A percentile compares a stretch with the other conserved stretches of the same genome.
These are phyloP conservation scores for Telfairia occidentalis DNA, from an alignment of 331 rosid genomes.

Conservation along the genomic window DNA sequence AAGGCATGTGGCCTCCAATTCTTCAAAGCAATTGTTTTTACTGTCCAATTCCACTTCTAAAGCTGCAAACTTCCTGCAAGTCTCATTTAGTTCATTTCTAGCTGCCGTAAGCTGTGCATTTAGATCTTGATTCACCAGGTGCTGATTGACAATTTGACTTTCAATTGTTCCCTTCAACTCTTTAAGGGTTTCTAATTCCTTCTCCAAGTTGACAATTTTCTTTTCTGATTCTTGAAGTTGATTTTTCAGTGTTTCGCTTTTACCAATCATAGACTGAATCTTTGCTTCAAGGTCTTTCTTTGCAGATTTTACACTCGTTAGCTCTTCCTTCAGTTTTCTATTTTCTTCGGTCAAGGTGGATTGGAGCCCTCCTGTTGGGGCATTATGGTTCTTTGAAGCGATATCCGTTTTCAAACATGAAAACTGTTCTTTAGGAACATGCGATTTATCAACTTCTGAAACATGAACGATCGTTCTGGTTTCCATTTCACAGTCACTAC, in stretches of 20 bases:
- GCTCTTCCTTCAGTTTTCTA: slow-evolving; percentile 28
- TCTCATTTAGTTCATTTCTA: slow-evolving; percentile 40
- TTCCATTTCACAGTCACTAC: slow-evolving; percentile 66
- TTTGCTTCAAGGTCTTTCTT: slow-evolving; percentile 39
- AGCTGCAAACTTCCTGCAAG: slow-evolving; percentile 36
- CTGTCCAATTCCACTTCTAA: slow-evolving; percentile 59
- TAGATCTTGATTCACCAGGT: slow-evolving; percentile 31
- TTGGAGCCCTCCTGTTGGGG: slow-evolving; percentile 28
- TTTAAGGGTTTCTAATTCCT: slow-evolving; percentile 36
- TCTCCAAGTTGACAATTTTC: slow-evolving; percentile 35
- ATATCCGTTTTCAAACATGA: slow-evolving; percentile 20
- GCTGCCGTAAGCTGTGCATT: slow-evolving; percentile 31
- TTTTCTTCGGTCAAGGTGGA: slow-evolving; percentile 28
- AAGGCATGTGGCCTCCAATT: slow-evolving; percentile 54
- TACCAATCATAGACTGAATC: slow-evolving; percentile 34
- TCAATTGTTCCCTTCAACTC: slow-evolving; percentile 32
- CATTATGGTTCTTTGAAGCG: slow-evolving; percentile 24
- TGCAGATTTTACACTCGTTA: slow-evolving; percentile 31
- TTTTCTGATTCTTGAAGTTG: slow-evolving; percentile 51
- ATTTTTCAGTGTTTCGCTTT: slow-evolving; percentile 28
- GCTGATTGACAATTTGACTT: slow-evolving; percentile 30
- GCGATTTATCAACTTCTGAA: slow-evolving; percentile 28
- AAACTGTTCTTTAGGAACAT: slow-evolving; percentile 23
- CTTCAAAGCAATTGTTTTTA: slow-evolving; percentile 46
- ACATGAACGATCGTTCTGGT: slow-evolving; percentile 30